Evolutionary conservation across 179 eudicot species (phyloP).

Genomic region (Beta corolliflora): DNA sequence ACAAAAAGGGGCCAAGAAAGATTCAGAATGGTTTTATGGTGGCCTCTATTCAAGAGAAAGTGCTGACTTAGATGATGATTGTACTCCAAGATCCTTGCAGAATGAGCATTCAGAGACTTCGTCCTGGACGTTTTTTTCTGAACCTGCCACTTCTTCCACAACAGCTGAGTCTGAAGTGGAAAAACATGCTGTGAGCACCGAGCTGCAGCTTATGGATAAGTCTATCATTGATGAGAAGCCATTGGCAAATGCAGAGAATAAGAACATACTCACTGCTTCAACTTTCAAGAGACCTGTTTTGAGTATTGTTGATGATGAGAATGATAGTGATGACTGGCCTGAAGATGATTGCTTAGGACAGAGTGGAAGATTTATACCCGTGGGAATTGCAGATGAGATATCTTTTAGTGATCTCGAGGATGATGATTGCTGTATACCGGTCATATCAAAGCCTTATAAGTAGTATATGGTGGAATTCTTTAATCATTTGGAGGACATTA

Average conservation of each 20-base stretch:
- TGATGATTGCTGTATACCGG: conserved; percentile 63
- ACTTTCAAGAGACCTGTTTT: conserved; percentile 32
- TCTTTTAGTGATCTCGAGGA: conserved; percentile 96
- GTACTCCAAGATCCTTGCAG: conserved; percentile 32
- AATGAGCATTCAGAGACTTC: conserved; percentile 38
- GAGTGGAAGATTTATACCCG: conserved; percentile 32
- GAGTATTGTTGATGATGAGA: conserved; percentile 56
- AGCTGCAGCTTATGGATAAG: conserved; percentile 50
- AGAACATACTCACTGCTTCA: conserved; percentile 31
- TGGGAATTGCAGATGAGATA: conserved; percentile 68
- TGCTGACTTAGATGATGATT: conserved; percentile 42
- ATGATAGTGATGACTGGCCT: conserved; percentile 76
- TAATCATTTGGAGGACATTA: conserved; percentile 17
- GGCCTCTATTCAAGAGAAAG: conserved; percentile 36
- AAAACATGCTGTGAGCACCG: conserved; percentile 45
- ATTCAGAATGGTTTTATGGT: conserved; percentile 43
- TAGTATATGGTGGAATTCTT: conserved; percentile 23
- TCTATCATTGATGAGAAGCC: conserved; percentile 52
- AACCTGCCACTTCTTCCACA: conserved; percentile 39
- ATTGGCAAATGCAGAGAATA: conserved; percentile 28
- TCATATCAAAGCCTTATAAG: conserved; percentile 35
- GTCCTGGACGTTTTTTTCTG: conserved; percentile 38
- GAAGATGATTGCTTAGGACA: conserved; percentile 63
- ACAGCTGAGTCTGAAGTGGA: conserved; percentile 51
- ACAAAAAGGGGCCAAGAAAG: conserved; percentile 65